A percentile compares a stretch with the other conserved stretches of the same genome.
Evolutionary conservation across 2,329 filamentous ascomycete genomes (phyloP).

Genomic region (Colletotrichum sp.): DNA sequence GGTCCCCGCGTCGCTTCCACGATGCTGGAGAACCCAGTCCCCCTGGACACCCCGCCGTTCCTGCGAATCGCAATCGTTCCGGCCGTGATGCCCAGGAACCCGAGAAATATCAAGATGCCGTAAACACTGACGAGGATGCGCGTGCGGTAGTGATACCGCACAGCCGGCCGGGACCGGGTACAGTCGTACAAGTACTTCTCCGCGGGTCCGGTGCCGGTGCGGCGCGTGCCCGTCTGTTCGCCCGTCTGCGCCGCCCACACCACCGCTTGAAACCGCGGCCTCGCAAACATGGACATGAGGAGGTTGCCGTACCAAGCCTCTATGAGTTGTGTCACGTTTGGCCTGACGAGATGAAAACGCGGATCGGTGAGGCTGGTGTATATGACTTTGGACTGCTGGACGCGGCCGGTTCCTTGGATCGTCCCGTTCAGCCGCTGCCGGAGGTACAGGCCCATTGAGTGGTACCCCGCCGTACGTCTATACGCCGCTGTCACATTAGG

Average conservation of each 20-base stretch:
- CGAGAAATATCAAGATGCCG: constrained; percentile 29
- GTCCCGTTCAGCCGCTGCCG: constrained; percentile 34
- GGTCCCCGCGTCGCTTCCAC: constrained; percentile 39
- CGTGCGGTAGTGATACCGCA: constrained; percentile 30
- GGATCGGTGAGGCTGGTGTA: constrained; percentile 44
- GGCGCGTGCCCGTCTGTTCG: neutral
- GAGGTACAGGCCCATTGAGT: constrained; percentile 33
- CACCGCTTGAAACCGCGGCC: constrained; percentile 35
- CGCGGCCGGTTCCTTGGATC: constrained; percentile 25
- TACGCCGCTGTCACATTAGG: constrained; percentile 27
- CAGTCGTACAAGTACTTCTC: constrained; percentile 27
- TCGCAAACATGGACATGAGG: constrained; percentile 35
- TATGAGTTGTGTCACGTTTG: constrained; percentile 26
- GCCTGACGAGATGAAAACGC: constrained; percentile 27
- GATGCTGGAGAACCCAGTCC: constrained; percentile 40
- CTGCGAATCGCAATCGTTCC: constrained; percentile 32
- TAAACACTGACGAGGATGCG: constrained; percentile 37
- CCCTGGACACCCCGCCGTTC: constrained; percentile 32
- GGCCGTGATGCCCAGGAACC: constrained; percentile 26
- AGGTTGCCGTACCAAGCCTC: constrained; percentile 36
- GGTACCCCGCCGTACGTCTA: constrained; percentile 32
- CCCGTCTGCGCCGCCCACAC: constrained; percentile 32
- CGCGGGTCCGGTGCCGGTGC: constrained; percentile 16
- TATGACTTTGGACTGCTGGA: constrained; percentile 34
- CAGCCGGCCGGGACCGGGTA: constrained; percentile 28